Evolutionary conservation across 2,329 filamentous ascomycete species (phyloP), one percentile per base, ranked within the genome.

Genomic region (Diaporthe sp.): DNA sequence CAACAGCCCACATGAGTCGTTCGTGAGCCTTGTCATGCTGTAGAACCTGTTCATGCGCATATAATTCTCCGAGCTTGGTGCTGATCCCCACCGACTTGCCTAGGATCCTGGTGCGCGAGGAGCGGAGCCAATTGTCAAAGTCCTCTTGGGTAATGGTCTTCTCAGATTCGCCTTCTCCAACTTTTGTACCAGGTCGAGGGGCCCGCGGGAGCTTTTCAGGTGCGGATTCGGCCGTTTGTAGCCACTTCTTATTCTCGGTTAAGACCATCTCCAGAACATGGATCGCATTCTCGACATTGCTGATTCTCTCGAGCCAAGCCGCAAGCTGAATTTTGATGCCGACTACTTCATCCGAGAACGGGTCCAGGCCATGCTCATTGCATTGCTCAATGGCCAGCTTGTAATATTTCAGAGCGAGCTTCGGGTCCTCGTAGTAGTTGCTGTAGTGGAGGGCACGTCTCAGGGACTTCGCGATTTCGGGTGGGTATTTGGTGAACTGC

Each of bases 311-410:
- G 76, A 98, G 88, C 88, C 97, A 92, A 13, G 89, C 89, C 1
- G 95, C 92, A 12, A 97, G 88, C 81, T 96, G 92, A 68, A 98
- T 92, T 80, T 95, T 95, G 70, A 98, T 92, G 12, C 97, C 97
- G 78, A 98, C 88, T 45, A 98, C 92, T 82, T 98, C 96, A 79
- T 98, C 94, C 5, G 94, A 96, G 82, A 96, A 97, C 0, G 94
- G 95, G 81, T 98, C 95, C 86, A 99, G 90, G 0, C 92, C 91
- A 68, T 93, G 81, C 80, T 95, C 92, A 67, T 92, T 86, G 74
- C 95, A 95, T 69, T 93, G 88, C 76, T 92, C 87, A 74, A 98
- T 87, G 4, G 96, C 95, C 77, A 93, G 89, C 79, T 92, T 92
- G 82, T 98, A 98, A 82, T 95, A 95, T 78, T 95, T 93, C 75